A percentile compares a stretch with the other conserved stretches of the same genome.
Evolutionary conservation across 805 yeast genomes (phyloP).

Genomic region (Saturnispora serradocipensis): DNA sequence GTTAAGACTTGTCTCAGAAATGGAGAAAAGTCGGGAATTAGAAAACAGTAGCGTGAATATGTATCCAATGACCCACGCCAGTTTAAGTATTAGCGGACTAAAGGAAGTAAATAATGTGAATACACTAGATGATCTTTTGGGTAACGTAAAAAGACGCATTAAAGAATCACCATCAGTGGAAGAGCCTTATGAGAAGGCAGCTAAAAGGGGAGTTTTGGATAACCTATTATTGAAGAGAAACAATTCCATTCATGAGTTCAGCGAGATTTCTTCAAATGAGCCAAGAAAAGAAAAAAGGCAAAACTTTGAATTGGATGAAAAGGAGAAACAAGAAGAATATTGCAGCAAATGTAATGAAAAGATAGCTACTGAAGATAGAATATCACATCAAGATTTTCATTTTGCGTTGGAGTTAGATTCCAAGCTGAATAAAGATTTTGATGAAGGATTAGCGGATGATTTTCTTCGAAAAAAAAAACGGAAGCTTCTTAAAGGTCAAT

Average conservation of each 20-base stretch:
- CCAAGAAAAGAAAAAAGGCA: not conserved
- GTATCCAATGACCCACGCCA: constrained; percentile 44
- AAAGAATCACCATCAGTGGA: not conserved
- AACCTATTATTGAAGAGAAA: not conserved
- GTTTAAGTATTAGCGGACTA: constrained; percentile 46
- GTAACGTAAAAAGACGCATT: not conserved
- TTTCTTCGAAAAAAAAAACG: not conserved
- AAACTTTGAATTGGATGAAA: not conserved
- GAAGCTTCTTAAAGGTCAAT: constrained; percentile 2
- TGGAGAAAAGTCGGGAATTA: constrained; percentile 21
- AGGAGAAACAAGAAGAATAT: not conserved
- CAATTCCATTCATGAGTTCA: not conserved
- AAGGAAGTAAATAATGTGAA: constrained; percentile 18
- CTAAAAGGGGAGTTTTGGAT: not conserved
- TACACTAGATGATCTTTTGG: constrained; percentile 22
- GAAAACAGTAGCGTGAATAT: constrained; percentile 15
- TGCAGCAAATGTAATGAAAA: constrained; percentile 15
- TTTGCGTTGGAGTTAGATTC: constrained; percentile 19
- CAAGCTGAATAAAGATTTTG: constrained; percentile 14
- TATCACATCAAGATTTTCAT: constrained; percentile 25
- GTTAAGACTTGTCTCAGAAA: constrained; percentile 15
- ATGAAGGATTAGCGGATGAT: not conserved
- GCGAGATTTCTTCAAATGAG: not conserved
- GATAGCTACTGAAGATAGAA: constrained; percentile 5
- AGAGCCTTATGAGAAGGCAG: not conserved